Conservation (phyloP, 2,329 filamentous ascomycete species). For the Paramyrothecium roridum region DNA sequence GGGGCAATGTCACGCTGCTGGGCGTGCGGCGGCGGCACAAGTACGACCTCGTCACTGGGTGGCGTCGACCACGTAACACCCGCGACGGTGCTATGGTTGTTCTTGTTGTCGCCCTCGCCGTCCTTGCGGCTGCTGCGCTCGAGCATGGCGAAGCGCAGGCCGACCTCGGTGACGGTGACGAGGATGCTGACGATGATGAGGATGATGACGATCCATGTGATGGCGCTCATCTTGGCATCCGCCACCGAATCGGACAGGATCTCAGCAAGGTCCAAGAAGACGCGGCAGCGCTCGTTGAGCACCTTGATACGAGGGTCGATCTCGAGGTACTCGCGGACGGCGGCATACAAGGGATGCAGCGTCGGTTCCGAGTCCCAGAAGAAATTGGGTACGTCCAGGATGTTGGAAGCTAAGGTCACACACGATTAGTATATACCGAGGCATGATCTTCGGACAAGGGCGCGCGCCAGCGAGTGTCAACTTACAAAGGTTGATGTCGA, state of each 20-base stretch:
- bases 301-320: slow-evolving; percentile 96
- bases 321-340: slow-evolving; percentile 94
- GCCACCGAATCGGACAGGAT: slow-evolving; percentile 90
- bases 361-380: slow-evolving; percentile 98
- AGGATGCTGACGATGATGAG: slow-evolving; percentile 88
- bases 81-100: slow-evolving; percentile 12
- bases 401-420: slow-evolving; percentile 72
- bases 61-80: slow-evolving; percentile 3
- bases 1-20: slow-evolving; percentile 9
- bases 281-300: slow-evolving; percentile 92
- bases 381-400: slow-evolving; percentile 93
- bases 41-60: slow-evolving; percentile 10
- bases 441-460: too few species aligned
- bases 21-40: slow-evolving; percentile 8
- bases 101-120: slow-evolving; percentile 13
- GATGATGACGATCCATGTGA: slow-evolving; percentile 98
- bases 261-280: slow-evolving; percentile 94
- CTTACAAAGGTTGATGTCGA: slow-evolving; percentile 97
- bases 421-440: not conserved
- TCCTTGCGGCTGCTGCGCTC: slow-evolving; percentile 21
- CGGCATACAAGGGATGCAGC: slow-evolving; percentile 88
- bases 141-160: slow-evolving; percentile 78
- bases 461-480: not conserved
- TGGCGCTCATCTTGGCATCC: slow-evolving; percentile 90
- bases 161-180: slow-evolving; percentile 87